Evolutionary conservation across 2,329 filamentous ascomycete species (phyloP).

Genomic region (Calonectria pauciramosa): DNA sequence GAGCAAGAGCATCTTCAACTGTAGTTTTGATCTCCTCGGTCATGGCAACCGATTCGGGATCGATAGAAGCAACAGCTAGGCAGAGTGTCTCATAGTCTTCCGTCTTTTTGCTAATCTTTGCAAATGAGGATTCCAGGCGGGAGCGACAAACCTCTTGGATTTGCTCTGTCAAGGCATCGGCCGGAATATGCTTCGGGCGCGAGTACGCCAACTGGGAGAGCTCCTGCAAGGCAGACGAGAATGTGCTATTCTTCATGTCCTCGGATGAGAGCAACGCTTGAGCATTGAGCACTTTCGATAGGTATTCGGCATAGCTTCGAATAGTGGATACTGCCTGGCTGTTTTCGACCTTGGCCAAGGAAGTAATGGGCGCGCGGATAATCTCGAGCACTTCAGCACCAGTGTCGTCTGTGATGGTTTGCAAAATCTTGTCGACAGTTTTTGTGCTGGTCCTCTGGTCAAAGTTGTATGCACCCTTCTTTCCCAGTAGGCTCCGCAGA

Average conservation of each 20-base stretch:
- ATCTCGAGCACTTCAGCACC: conserved; percentile 66
- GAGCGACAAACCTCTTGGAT: conserved; percentile 67
- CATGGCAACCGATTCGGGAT: conserved; percentile 66
- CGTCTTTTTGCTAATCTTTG: conserved; percentile 67
- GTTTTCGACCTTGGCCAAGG: conserved; percentile 44
- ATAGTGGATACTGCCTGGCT: conserved; percentile 52
- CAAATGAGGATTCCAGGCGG: conserved; percentile 70
- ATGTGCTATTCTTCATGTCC: conserved; percentile 48
- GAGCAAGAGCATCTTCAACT: conserved; percentile 64
- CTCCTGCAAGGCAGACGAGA: conserved; percentile 61
- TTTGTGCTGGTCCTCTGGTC: conserved; percentile 90
- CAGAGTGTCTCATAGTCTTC: conserved; percentile 68
- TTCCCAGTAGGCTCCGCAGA: conserved; percentile 76
- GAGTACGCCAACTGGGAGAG: conserved; percentile 70
- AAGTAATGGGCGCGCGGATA: conserved; percentile 59
- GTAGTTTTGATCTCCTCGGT: conserved; percentile 68
- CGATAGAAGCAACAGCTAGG: conserved; percentile 66
- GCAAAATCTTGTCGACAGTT: conserved; percentile 81
- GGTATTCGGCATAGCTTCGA: conserved; percentile 66
- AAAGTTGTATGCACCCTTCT: conserved; percentile 81
- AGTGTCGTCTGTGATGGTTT: conserved; percentile 69
- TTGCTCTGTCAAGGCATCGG: conserved; percentile 64
- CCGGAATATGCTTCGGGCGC: conserved; percentile 55
- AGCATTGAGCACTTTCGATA: conserved; percentile 65
- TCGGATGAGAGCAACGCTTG: conserved; percentile 45